Evolutionary conservation across 148 eudicot genomes (phyloP).

Genomic region (Chenopodium berlandieri): DNA sequence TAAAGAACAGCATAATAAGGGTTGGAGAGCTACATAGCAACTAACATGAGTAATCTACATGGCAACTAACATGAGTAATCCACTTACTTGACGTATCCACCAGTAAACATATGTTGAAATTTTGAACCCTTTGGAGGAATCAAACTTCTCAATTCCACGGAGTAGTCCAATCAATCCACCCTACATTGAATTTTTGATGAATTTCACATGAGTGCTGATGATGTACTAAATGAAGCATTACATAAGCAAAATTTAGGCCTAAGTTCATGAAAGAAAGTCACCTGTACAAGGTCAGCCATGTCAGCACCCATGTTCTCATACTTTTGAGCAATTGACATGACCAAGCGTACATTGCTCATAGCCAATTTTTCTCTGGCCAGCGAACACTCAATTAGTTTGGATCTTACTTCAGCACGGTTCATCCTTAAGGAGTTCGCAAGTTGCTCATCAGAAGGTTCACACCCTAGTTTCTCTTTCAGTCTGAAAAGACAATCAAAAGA

Average conservation of each 20-base stretch:
- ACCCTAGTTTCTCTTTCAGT: conserved; percentile 70
- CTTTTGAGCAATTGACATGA: conserved; percentile 90
- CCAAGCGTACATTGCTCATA: conserved; percentile 95
- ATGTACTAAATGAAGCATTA: background rate
- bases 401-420: conserved; percentile 56
- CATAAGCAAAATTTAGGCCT: background rate
- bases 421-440: conserved; percentile 70
- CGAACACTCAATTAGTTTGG: conserved; percentile 64
- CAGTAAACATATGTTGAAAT: conserved; percentile 96
- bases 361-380: conserved; percentile 90
- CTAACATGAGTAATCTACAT: conserved; percentile 21
- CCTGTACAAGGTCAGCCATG: conserved; percentile 96
- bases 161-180: conserved; percentile 93
- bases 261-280: conserved; percentile 22
- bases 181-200: conserved; percentile 32
- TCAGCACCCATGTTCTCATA: conserved; percentile 92
- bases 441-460: conserved; percentile 89
- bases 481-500: conserved; percentile 36
- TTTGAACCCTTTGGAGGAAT: conserved; percentile 91
- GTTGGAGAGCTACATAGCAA: background rate
- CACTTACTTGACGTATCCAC: conserved; percentile 98
- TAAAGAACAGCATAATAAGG: background rate
- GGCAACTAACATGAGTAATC: background rate
- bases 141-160: conserved; percentile 94
- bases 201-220: conserved; percentile 10